These are phyloP conservation scores for Boletus reticuloceps DNA, from an alignment of 768 basidiomycete species.

Conservation along the genomic window DNA sequence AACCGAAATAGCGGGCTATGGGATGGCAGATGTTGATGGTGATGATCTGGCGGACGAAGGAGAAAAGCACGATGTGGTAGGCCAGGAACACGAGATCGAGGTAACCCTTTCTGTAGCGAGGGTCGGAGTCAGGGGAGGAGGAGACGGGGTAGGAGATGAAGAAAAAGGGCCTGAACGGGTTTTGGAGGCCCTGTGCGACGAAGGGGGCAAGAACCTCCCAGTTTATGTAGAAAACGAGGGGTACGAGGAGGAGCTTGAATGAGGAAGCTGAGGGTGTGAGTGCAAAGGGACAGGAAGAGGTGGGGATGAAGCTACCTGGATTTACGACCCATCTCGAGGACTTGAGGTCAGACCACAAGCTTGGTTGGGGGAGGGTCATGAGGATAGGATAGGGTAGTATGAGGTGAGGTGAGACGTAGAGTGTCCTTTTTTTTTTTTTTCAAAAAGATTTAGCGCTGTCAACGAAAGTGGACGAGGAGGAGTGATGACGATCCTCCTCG, in stretches of 20 bases:
- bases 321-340: slow-evolving; percentile 69
- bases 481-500: too few species aligned
- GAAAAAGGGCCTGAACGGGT: slow-evolving; percentile 74
- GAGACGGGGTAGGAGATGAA: slow-evolving; percentile 67
- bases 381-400: neutral
- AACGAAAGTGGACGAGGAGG: neutral
- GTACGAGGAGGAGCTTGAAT: slow-evolving; percentile 61
- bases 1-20: slow-evolving; percentile 66
- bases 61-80: slow-evolving; percentile 87
- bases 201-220: slow-evolving; percentile 57
- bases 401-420: too few species aligned
- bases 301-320: slow-evolving; percentile 45
- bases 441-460: too few species aligned
- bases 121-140: slow-evolving; percentile 48
- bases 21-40: slow-evolving; percentile 64
- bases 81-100: slow-evolving; percentile 76
- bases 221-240: slow-evolving; percentile 59
- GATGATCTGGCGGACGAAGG: slow-evolving; percentile 77
- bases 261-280: slow-evolving; percentile 47
- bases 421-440: too few species aligned
- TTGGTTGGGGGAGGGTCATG: slow-evolving; percentile 2
- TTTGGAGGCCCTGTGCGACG: slow-evolving; percentile 47
- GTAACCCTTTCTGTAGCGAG: slow-evolving; percentile 69
- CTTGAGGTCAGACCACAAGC: slow-evolving; percentile 49
- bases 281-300: neutral